Evolutionary conservation across 2,329 filamentous ascomycete species (phyloP), one percentile per base, ranked within the genome.

Genomic region (Aspergillus aculeatinus): DNA sequence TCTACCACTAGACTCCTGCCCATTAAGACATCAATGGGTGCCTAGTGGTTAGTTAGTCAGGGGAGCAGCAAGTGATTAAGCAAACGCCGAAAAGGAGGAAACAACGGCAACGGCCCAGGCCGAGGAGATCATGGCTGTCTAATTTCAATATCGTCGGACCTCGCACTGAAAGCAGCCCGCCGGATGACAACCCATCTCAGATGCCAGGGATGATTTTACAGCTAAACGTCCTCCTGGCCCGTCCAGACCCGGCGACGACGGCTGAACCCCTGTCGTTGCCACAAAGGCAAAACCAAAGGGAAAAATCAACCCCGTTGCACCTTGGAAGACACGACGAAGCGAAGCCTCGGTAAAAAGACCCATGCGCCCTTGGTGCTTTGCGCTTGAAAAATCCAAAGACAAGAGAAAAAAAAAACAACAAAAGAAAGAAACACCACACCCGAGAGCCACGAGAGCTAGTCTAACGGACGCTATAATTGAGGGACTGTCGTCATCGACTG

Each of bases 391-490:
- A 50, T 49, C 10, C 27, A 35, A 16, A 35, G 33, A 10, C 12
- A 12, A 16, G 33, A 35, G 33, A 10, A 10, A 16, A 16, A 35
- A 16, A 35, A 6, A 29, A 23, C 23, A 23, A 23, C 23, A 23
- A 50, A 50, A n/a, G 23, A 50, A 31, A 25, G 48, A 9, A 44
- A 44, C 14, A 44, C 16, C 33, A 44, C 39, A 16, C 1, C 33
- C 11, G 33, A 16, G 33, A 16, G 33, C 33, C 12, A 35, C 33
- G 12, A 35, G 11, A 16, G 33, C 33, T 14, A 47, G 29, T 25
- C 51, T 47, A 54, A 47, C 44, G 25, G 52, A 55, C 12, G 52
- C 52, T 42, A 48, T 55, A 48, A 54, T 16, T 31, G 27, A 55
- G 23, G 14, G 27, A 31, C 52, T 48, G 42, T 48, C 42, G 52